Evolutionary conservation across 108 stramenopile genomes (phyloP).

Genomic region (Discostella pseudostelligera): DNA sequence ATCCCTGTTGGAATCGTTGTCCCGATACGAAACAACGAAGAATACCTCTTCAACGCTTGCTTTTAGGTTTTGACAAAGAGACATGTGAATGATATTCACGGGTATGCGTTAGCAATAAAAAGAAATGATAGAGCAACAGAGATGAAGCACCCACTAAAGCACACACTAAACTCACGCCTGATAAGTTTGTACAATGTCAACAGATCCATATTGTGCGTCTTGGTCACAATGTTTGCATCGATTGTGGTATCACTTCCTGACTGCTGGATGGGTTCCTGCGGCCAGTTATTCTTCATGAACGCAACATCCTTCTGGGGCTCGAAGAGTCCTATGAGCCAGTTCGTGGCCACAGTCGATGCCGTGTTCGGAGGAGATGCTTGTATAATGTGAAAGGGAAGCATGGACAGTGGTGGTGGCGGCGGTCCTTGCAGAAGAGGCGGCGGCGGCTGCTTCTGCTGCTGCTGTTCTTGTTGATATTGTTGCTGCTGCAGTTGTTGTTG

Average conservation of each 20-base stretch:
- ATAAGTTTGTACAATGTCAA: slow-evolving; percentile 27
- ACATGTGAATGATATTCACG: background rate
- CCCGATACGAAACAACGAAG: slow-evolving; percentile 28
- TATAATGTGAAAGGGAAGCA: slow-evolving; percentile 29
- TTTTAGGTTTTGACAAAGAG: background rate
- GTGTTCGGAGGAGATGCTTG: slow-evolving; percentile 35
- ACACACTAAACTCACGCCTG: slow-evolving; percentile 1
- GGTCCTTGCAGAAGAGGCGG: too few relatives aligned
- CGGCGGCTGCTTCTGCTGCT: background rate
- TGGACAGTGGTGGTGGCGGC: background rate
- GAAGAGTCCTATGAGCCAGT: slow-evolving; percentile 44
- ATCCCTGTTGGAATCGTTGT: background rate
- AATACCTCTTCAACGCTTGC: slow-evolving; percentile 40
- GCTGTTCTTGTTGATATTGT: slow-evolving; percentile 1
- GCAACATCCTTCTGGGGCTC: slow-evolving; percentile 31
- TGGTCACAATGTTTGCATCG: slow-evolving; percentile 29
- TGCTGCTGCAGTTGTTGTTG: background rate
- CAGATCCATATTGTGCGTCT: slow-evolving; percentile 33
- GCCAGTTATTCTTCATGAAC: slow-evolving; percentile 27
- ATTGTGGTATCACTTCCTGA: slow-evolving; percentile 15
- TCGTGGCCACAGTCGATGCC: slow-evolving; percentile 21
- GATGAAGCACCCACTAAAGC: background rate
- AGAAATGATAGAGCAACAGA: background rate
- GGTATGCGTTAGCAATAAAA: background rate
- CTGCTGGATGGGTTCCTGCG: slow-evolving; percentile 22